Evolutionary conservation across 352 stramenopile species (phyloP), one percentile per base, ranked within the genome.

Genomic region (Aphanomyces stellatus): DNA sequence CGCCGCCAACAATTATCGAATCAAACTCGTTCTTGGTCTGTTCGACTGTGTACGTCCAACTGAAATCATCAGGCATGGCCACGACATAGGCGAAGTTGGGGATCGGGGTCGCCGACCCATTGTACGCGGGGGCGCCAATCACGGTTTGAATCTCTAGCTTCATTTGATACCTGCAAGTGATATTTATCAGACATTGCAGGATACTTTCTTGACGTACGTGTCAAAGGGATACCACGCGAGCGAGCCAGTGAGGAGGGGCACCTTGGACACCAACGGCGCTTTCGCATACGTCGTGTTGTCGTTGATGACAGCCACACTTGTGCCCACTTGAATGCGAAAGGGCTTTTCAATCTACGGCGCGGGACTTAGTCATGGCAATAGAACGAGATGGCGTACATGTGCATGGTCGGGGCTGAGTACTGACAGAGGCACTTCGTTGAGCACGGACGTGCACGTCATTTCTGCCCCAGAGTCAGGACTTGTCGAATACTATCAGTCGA

Each of bases 201-300:
- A 40, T 60, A 60, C 10, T 60, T 13, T 19, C 7, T 15, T 60
- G 37, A 10, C 56, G 19, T 33, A 67, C 40, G 19, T 57, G 41
- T 67, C 60, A 33, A 67, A 49, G 11, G 60, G 60, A 31, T 67
- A 57, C 46, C 46, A 49, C 7, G 34, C 25, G 11, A 67, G 24
- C 19, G 60, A 67, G 5, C 60, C 60, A 13, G 31, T 57, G 10
- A 57, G 7, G 5, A 67, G 33, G 1, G 60, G 60, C 17, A 67
- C 25, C 28, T 67, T 11, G 25, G 60, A 48, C 1, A 40, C 17
- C 19, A 67, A 19, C 4, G 60, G 60, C 5, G 34, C 60, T 17
- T 67, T 55, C 2, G 31, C 34, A 6, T 40, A 37, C 4, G 60
- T 25, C 4, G 60, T 55, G 31, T 67, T 67, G 30, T 57, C 49